phyloP scores from a whole-genome alignment of 371 early-diverging fungal genomes.

The Umbelopsis sp. region DNA sequence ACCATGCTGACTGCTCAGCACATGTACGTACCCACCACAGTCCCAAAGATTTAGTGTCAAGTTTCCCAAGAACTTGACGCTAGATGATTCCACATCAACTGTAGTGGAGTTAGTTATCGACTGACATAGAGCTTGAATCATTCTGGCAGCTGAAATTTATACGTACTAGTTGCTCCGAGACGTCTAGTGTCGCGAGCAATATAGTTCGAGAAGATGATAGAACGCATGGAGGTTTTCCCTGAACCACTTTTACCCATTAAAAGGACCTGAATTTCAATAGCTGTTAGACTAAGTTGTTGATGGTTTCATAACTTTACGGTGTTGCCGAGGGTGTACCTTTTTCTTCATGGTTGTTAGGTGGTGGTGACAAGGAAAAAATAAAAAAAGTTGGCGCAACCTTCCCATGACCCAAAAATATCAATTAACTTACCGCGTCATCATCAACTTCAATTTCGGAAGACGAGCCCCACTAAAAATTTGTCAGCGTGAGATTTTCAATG shows the following conservation, averaged over 20 bases:
- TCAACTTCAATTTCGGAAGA: too few species aligned
- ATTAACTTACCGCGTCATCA: background rate
- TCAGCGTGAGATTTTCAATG: too few species aligned
- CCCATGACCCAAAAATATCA: background rate
- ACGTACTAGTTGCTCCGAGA: slow-evolving; percentile 82
- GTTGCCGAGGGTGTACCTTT: background rate
- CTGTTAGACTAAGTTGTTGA: too few species aligned
- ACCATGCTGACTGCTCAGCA: background rate
- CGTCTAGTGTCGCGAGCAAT: slow-evolving; percentile 85
- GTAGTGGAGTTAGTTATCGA: slow-evolving; percentile 13
- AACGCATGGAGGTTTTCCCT: slow-evolving; percentile 93
- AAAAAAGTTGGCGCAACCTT: background rate
- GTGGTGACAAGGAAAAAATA: background rate
- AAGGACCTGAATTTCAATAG: slow-evolving; percentile 66
- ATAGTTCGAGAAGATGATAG: slow-evolving; percentile 90
- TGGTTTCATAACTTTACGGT: too few species aligned
- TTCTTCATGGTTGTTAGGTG: background rate
- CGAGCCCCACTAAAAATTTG: too few species aligned
- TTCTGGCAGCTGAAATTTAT: background rate
- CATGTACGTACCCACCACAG: slow-evolving; percentile 66
- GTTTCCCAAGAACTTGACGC: slow-evolving; percentile 87
- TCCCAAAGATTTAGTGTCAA: slow-evolving; percentile 92
- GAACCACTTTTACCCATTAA: slow-evolving; percentile 98
- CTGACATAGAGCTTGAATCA: background rate
- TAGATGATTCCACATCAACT: slow-evolving; percentile 92